These are phyloP conservation scores for Celoporthe dispersa DNA, from an alignment of 2,329 filamentous ascomycete genomes.

Conservation along the genomic window DNA sequence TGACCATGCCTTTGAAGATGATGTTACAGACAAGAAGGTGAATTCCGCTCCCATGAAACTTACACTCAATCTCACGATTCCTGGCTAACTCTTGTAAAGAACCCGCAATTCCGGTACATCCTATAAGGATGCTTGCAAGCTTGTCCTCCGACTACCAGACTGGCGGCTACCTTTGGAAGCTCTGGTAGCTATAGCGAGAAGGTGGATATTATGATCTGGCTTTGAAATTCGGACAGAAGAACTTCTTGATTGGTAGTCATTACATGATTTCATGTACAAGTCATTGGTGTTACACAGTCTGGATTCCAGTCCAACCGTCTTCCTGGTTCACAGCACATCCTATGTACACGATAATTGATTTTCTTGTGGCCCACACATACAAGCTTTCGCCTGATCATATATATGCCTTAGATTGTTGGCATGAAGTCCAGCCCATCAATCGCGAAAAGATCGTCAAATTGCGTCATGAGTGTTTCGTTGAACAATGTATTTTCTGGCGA, in stretches of 20 bases:
- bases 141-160: background rate
- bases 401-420: background rate
- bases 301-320: no score
- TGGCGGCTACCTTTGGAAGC: background rate
- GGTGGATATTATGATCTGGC: no score
- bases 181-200: no score
- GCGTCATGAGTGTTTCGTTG: background rate
- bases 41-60: background rate
- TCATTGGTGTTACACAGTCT: no score
- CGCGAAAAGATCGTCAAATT: slow-evolving; percentile 2
- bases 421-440: background rate
- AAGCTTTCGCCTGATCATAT: background rate
- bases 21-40: slow-evolving; percentile 22
- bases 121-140: background rate
- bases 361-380: no score
- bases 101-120: slow-evolving; percentile 22
- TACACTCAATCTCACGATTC: no score
- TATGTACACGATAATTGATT: no score
- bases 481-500: slow-evolving; percentile 4
- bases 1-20: slow-evolving; percentile 20
- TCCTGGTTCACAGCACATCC: no score
- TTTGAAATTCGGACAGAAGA: no score
- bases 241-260: background rate
- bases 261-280: background rate
- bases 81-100: background rate